Conservation (phyloP, 768 basidiomycete species). For the Pulveroboletus sp. region DNA sequence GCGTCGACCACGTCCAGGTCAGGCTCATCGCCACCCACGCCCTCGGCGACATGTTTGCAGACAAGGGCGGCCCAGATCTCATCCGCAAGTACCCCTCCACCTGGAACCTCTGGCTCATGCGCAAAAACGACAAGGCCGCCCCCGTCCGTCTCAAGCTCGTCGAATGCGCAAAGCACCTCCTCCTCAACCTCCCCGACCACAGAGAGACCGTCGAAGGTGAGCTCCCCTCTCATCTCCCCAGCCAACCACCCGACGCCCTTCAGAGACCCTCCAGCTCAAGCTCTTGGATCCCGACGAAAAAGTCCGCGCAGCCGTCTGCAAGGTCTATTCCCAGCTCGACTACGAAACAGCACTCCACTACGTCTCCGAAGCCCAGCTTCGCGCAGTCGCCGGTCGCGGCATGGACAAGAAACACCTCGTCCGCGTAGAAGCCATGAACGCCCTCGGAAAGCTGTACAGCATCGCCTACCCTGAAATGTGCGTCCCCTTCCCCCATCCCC, state of each 20-base stretch:
- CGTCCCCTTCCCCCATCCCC: conserved; percentile 24
- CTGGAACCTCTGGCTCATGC: conserved; percentile 80
- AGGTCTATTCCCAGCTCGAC: conserved; percentile 76
- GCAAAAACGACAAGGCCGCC: conserved; percentile 72
- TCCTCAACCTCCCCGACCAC: conserved; percentile 64
- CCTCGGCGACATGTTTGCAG: conserved; percentile 87
- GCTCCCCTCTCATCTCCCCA: conserved; percentile 17
- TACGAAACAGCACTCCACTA: conserved; percentile 89
- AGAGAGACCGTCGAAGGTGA: conserved; percentile 69
- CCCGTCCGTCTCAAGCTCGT: conserved; percentile 75
- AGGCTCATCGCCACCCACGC: conserved; percentile 81
- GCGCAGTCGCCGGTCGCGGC: conserved; percentile 63
- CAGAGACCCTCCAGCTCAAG: conserved; percentile 61
- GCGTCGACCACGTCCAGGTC: conserved; percentile 65
- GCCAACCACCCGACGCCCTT: no score
- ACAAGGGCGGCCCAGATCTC: conserved; percentile 68
- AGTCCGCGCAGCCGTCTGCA: conserved; percentile 82
- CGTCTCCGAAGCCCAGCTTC: conserved; percentile 60
- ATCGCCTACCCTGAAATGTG: conserved; percentile 89
- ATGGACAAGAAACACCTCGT: conserved; percentile 79
- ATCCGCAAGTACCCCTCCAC: conserved; percentile 76
- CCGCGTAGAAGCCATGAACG: conserved; percentile 71
- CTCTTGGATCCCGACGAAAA: conserved; percentile 87
- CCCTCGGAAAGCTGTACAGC: conserved; percentile 73
- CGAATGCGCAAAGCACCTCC: conserved; percentile 59